These are phyloP conservation scores for Bacterosira constricta DNA, from an alignment of 108 stramenopile genomes.

Conservation along the genomic window DNA sequence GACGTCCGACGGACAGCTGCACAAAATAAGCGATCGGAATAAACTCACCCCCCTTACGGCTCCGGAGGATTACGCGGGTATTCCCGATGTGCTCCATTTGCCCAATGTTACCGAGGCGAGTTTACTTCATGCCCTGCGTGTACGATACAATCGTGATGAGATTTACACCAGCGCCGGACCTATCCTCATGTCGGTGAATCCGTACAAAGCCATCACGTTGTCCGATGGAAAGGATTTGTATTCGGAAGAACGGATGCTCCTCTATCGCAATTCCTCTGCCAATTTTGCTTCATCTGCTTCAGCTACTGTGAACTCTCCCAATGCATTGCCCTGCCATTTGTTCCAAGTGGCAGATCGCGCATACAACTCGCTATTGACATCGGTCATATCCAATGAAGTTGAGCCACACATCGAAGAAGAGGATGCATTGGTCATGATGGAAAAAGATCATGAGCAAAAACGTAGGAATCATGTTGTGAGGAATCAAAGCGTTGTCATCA, in stretches of 20 bases:
- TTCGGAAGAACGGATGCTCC: constrained; percentile 71
- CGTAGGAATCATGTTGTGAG: constrained; percentile 32
- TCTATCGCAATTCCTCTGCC: constrained; percentile 53
- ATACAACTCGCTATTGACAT: constrained; percentile 68
- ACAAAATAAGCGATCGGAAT: constrained; percentile 71
- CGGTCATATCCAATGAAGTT: constrained; percentile 35
- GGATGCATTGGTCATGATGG: constrained; percentile 53
- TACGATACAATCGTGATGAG: constrained; percentile 83
- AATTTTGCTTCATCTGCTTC: not conserved
- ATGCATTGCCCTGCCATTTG: constrained; percentile 73
- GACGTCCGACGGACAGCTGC: constrained; percentile 80
- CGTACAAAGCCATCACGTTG: constrained; percentile 78
- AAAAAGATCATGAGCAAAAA: constrained; percentile 43
- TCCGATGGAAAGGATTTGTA: constrained; percentile 66
- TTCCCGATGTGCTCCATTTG: constrained; percentile 84
- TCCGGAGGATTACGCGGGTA: constrained; percentile 77
- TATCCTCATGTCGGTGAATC: constrained; percentile 95
- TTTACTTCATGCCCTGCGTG: constrained; percentile 85
- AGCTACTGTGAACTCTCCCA: constrained; percentile 5
- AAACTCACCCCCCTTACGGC: constrained; percentile 58
- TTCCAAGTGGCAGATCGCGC: constrained; percentile 91
- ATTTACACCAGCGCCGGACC: constrained; percentile 97
- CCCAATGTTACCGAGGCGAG: constrained; percentile 83
- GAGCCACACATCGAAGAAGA: constrained; percentile 59
- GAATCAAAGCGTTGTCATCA: constrained; percentile 87